Evolutionary conservation across 495 filamentous ascomycete genomes (phyloP).

Genomic region (Aspergillus bridgeri): DNA sequence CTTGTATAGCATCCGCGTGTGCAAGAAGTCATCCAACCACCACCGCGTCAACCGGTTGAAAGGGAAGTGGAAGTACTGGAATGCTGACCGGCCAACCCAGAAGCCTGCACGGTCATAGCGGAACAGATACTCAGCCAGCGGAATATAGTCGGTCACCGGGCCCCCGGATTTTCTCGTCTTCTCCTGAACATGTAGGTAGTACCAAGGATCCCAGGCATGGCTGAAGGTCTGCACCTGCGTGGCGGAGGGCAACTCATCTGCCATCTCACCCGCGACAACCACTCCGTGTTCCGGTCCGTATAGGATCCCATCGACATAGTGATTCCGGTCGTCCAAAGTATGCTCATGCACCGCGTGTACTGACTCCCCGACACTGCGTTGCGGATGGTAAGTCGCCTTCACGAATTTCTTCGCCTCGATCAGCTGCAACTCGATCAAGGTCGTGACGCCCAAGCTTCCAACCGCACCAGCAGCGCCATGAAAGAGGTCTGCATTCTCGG

Average conservation of each 20-base stretch:
- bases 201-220: constrained; percentile 48
- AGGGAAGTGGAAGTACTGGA: constrained; percentile 47
- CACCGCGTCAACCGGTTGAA: constrained; percentile 47
- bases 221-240: constrained; percentile 35
- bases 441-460: constrained; percentile 46
- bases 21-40: constrained; percentile 44
- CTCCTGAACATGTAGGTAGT: constrained; percentile 43
- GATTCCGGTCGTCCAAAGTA: constrained; percentile 27
- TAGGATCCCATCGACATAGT: constrained; percentile 48
- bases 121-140: constrained; percentile 52
- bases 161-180: not conserved
- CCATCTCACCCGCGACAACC: constrained; percentile 38
- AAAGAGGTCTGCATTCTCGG: constrained; percentile 42
- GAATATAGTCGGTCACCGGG: constrained; percentile 37
- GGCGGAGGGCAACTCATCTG: constrained; percentile 13
- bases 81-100: constrained; percentile 43
- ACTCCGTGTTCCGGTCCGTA: constrained; percentile 33
- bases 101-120: constrained; percentile 56
- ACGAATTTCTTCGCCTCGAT: constrained; percentile 39
- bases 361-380: constrained; percentile 2
- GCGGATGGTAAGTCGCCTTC: constrained; percentile 39
- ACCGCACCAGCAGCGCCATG: constrained; percentile 42
- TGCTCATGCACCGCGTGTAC: not conserved
- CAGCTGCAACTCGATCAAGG: constrained; percentile 44
- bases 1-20: constrained; percentile 47